A percentile compares a stretch with the other conserved stretches of the same genome.
These are phyloP conservation scores for Orobanche coerulescens DNA, from an alignment of 257 asterid species.

Conservation along the genomic window DNA sequence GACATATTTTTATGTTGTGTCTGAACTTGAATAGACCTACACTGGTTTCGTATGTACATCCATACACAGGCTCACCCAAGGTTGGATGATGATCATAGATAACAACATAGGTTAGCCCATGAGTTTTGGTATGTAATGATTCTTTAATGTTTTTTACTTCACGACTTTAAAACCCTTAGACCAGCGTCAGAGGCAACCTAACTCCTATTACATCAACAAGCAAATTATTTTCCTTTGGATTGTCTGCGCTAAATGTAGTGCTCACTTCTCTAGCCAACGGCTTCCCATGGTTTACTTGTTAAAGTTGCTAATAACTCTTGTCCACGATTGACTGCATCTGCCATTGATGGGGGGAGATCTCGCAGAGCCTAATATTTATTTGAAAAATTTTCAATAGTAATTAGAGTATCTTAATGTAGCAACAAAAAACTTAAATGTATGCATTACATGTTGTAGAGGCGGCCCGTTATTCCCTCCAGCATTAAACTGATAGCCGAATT, in stretches of 20 bases:
- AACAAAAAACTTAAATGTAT: no score
- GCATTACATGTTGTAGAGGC: no score
- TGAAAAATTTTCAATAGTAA: background rate
- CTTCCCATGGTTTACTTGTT: slow-evolving; percentile 97
- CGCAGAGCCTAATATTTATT: slow-evolving; percentile 68
- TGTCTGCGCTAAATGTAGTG: slow-evolving; percentile 43
- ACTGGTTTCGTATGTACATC: no score
- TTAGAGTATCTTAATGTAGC: no score
- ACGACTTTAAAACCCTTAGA: slow-evolving; percentile 40
- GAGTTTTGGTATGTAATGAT: background rate
- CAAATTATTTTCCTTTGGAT: slow-evolving; percentile 50
- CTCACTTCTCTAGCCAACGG: slow-evolving; percentile 73
- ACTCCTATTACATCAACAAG: slow-evolving; percentile 56
- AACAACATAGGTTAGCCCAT: background rate
- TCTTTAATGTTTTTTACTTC: background rate
- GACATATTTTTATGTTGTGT: background rate
- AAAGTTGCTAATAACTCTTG: slow-evolving; percentile 79
- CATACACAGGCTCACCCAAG: no score
- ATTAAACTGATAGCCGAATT: no score
- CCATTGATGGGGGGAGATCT: slow-evolving; percentile 93
- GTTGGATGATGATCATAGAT: background rate
- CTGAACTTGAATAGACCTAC: background rate
- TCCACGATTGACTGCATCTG: slow-evolving; percentile 83
- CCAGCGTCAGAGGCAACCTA: slow-evolving; percentile 70
- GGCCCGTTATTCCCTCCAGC: no score